Evolutionary conservation across 805 yeast species (phyloP).

Genomic region (Metschnikowia rubicola): DNA sequence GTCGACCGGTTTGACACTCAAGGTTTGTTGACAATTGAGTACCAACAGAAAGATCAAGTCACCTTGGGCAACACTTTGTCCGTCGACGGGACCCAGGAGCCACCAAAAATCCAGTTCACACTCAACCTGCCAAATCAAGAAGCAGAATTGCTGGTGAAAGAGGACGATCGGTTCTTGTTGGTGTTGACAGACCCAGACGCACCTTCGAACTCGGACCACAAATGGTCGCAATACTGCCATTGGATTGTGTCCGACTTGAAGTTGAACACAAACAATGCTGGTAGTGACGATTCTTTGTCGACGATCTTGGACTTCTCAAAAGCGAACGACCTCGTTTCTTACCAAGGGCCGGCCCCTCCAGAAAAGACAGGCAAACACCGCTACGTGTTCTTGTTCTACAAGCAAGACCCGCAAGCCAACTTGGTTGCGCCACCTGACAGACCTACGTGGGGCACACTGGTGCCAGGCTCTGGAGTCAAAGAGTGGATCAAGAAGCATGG

Average conservation of each 20-base stretch:
- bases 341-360: conserved; percentile 90
- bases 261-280: conserved; percentile 32
- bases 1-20: conserved; percentile 47
- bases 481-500: conserved; percentile 67
- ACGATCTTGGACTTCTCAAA: conserved; percentile 33
- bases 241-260: conserved; percentile 58
- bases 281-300: conserved; percentile 20
- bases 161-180: conserved; percentile 60
- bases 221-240: conserved; percentile 87
- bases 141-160: conserved; percentile 38
- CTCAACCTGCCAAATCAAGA: conserved; percentile 46
- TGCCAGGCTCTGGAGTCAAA: conserved; percentile 71
- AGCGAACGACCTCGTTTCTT: conserved; percentile 47
- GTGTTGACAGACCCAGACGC: conserved; percentile 94
- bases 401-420: conserved; percentile 51
- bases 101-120: conserved; percentile 66
- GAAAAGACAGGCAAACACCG: conserved; percentile 82
- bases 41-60: conserved; percentile 55
- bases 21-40: conserved; percentile 61
- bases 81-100: conserved; percentile 62
- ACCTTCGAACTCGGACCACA: conserved; percentile 75
- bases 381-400: conserved; percentile 72
- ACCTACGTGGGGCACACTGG: conserved; percentile 83
- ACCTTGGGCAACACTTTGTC: conserved; percentile 73
- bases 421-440: conserved; percentile 50